Conservation (phyloP, 352 stramenopile species). For the Phytophthora ramorum region DNA sequence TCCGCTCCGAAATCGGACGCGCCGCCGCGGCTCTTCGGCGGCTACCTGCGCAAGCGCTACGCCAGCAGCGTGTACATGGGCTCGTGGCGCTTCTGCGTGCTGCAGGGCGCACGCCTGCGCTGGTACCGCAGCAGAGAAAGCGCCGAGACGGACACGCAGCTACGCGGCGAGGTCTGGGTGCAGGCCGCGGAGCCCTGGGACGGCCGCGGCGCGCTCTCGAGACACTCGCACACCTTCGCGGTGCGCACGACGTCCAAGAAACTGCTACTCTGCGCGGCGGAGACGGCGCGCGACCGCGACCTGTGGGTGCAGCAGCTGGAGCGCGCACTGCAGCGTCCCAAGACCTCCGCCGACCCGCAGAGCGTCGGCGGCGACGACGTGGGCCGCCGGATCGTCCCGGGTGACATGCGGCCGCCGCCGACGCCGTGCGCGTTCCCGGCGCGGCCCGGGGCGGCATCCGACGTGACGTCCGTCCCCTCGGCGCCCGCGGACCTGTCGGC, state of each 20-base stretch:
- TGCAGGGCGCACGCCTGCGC: slow-evolving; percentile 63
- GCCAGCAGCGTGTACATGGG: slow-evolving; percentile 78
- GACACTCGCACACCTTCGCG: slow-evolving; percentile 67
- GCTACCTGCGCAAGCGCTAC: slow-evolving; percentile 76
- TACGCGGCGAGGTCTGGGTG: slow-evolving; percentile 72
- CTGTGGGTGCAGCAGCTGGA: slow-evolving; percentile 56
- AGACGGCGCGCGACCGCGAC: slow-evolving; percentile 48
- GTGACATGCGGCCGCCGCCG: slow-evolving; percentile 45
- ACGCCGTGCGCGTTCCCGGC: slow-evolving; percentile 33
- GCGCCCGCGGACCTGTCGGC: slow-evolving; percentile 13
- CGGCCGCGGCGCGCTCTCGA: slow-evolving; percentile 57
- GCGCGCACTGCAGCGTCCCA: slow-evolving; percentile 26
- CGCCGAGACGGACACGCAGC: slow-evolving; percentile 50
- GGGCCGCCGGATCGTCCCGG: slow-evolving; percentile 56
- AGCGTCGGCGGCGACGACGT: slow-evolving; percentile 28
- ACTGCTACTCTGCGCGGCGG: slow-evolving; percentile 66
- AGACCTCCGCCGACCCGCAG: slow-evolving; percentile 29
- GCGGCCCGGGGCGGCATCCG: slow-evolving; percentile 4
- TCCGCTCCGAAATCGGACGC: neutral
- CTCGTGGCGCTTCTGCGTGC: slow-evolving; percentile 75
- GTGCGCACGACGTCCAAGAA: slow-evolving; percentile 64
- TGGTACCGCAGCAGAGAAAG: slow-evolving; percentile 74
- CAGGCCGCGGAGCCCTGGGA: slow-evolving; percentile 65
- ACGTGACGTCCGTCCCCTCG: slow-evolving; percentile 21
- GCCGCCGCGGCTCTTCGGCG: slow-evolving; percentile 42